Conservation (phyloP, 2,329 filamentous ascomycete species). For the Penicillium nordicum region DNA sequence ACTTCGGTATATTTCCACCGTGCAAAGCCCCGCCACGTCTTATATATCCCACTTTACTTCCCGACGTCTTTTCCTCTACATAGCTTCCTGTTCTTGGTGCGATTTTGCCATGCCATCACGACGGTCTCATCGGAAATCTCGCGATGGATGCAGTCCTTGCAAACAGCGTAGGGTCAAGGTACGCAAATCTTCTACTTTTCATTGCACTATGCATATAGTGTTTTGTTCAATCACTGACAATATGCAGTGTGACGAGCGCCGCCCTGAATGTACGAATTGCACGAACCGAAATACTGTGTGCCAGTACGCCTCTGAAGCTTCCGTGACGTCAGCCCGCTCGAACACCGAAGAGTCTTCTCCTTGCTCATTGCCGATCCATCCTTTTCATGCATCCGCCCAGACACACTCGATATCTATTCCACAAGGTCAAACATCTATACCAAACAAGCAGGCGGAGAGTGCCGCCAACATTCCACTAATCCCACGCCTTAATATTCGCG, state of each 20-base stretch:
- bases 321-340: background rate
- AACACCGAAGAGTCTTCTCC: background rate
- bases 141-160: background rate
- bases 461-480: background rate
- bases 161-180: background rate
- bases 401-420: background rate
- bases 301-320: background rate
- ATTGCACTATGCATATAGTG: background rate
- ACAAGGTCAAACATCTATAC: background rate
- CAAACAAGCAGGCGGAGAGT: background rate
- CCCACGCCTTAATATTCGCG: background rate
- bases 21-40: no score
- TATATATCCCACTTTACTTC: no score
- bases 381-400: background rate
- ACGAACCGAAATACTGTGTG: background rate
- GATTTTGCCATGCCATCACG: background rate
- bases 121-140: background rate
- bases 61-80: no score
- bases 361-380: background rate
- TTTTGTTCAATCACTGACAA: background rate
- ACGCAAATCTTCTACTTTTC: background rate
- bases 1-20: background rate
- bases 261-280: background rate
- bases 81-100: background rate
- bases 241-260: background rate